phyloP scores from a whole-genome alignment of 192 early-diverging fungal genomes.

The Phlyctochytrium arcticum region DNA sequence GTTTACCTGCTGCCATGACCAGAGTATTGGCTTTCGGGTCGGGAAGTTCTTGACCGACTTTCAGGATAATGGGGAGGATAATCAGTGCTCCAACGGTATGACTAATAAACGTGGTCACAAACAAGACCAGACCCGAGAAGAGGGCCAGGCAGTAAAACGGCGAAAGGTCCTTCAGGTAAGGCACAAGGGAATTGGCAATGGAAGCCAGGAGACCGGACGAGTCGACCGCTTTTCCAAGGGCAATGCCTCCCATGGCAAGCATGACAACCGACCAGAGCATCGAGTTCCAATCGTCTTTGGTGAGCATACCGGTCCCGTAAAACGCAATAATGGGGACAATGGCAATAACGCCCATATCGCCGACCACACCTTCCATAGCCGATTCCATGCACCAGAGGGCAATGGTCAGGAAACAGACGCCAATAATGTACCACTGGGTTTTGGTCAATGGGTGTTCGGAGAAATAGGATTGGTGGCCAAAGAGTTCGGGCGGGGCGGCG shows the following conservation, averaged over 20 bases:
- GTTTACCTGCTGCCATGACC: slow-evolving; percentile 67
- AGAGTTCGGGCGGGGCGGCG: slow-evolving; percentile 29
- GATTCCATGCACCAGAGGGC: slow-evolving; percentile 86
- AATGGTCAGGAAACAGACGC: slow-evolving; percentile 74
- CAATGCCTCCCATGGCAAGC: slow-evolving; percentile 93
- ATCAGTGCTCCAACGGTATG: slow-evolving; percentile 96
- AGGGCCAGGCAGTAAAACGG: slow-evolving; percentile 69
- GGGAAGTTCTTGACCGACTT: slow-evolving; percentile 76
- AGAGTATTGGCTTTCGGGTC: slow-evolving; percentile 75
- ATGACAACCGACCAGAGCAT: slow-evolving; percentile 35
- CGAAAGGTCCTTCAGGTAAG: slow-evolving; percentile 59
- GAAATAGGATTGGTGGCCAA: slow-evolving; percentile 24
- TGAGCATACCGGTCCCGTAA: slow-evolving; percentile 85
- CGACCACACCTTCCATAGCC: slow-evolving; percentile 67
- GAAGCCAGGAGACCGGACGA: slow-evolving; percentile 77
- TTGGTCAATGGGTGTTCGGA: slow-evolving; percentile 35
- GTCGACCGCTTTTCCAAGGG: slow-evolving; percentile 88
- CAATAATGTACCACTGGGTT: slow-evolving; percentile 75
- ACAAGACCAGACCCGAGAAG: slow-evolving; percentile 73
- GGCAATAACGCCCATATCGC: slow-evolving; percentile 95
- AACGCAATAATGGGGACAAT: slow-evolving; percentile 85
- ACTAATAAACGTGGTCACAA: slow-evolving; percentile 88
- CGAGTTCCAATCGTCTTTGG: slow-evolving; percentile 96
- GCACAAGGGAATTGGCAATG: slow-evolving; percentile 69
- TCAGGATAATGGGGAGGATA: slow-evolving; percentile 88